Evolutionary conservation across 129 eudicot species (phyloP), one percentile per base, ranked within the genome.

Genomic region (Chrysanthemum makinoi): DNA sequence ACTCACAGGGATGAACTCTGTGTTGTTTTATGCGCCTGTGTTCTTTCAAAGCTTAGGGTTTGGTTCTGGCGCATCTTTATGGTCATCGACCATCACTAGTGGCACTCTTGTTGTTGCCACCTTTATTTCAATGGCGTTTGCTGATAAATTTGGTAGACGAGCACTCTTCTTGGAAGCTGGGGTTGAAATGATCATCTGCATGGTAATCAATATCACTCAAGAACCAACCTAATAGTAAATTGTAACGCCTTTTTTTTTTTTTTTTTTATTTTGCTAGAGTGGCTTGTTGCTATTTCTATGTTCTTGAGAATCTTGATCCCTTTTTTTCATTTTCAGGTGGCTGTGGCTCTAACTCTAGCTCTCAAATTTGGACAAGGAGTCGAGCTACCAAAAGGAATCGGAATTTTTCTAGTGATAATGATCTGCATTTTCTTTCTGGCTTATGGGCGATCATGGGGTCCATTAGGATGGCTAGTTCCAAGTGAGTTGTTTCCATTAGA

Each of bases 371-470:
- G 98, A 2, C 64, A 84, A 67, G 93, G 96, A 1, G 81, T 67
- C 22, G 79, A n/a, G 61, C 74, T 94, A 44, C 80, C 98, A 2
- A 89, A 82, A 77, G 95, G 89, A 20, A 52, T 86, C 6, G 82
- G 97, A 14, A 69, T 80, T 76, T 81, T 87, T 77, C 93, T 94
- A 0, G 93, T 94, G 51, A 44, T 84, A 9, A 68, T 82, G 82
- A 87, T 94, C 51, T 87, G 83, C 80, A 72, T 89, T 17, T 94
- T 94, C 61, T 93, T 94, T 14, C 76, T 89, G 59, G 98, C 87
- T 2, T 94, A 85, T 26, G 98, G 98, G 62, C 72, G 98, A 44
- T 94, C 98, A 0, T 94, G 98, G 98, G 98, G 98, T 6, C 98
- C 98, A 0, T 71, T 94, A 28, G 97, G 97, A 22, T 94, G 98